phyloP scores from a whole-genome alignment of 305 asterid species.

The Solanum chacoense region DNA sequence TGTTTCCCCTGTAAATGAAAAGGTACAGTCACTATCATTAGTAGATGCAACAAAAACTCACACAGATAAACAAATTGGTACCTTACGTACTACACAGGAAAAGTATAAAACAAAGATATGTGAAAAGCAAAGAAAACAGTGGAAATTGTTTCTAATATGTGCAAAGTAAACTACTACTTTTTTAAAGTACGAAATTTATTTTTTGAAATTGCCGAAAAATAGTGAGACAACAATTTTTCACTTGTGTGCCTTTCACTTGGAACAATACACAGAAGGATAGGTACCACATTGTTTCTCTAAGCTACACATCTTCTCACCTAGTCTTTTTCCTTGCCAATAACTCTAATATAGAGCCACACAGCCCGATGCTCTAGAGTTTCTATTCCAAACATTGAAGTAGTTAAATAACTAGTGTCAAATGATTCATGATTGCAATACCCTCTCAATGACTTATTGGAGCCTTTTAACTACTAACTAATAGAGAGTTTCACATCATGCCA shows the following conservation, averaged over 20 bases:
- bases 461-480: not conserved
- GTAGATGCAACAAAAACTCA: not conserved
- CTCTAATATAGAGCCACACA: not conserved
- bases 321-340: not conserved
- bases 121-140: not conserved
- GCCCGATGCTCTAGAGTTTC: not conserved
- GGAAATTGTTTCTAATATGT: not conserved
- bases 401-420: not conserved
- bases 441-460: not conserved
- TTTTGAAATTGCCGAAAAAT: not conserved
- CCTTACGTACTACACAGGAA: not conserved
- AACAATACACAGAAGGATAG: not conserved
- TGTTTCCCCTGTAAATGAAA: constrained; percentile 38
- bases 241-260: not conserved
- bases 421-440: not conserved
- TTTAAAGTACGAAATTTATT: not conserved
- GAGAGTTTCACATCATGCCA: not conserved
- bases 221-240: not conserved
- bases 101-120: too few species aligned
- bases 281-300: not conserved
- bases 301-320: not conserved
- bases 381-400: not conserved
- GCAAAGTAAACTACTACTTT: not conserved
- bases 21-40: not conserved
- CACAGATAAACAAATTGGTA: not conserved